These are phyloP conservation scores for Golubevia sp. DNA, from an alignment of 1,284 basidiomycete species.

Conservation along the genomic window DNA sequence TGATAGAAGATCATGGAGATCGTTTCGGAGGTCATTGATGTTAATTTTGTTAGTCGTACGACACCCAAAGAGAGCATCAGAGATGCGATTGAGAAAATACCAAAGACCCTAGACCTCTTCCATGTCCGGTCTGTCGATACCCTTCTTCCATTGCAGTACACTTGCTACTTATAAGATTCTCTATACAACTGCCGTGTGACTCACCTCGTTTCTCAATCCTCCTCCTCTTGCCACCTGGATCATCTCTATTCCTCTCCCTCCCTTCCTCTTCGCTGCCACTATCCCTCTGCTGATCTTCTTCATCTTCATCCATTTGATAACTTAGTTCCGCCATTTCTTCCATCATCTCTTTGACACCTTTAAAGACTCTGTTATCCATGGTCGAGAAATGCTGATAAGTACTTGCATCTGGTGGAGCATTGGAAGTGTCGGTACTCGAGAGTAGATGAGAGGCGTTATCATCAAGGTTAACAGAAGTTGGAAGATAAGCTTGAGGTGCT, in stretches of 20 bases:
- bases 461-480: not conserved
- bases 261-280: not conserved
- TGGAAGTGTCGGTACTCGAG: not conserved
- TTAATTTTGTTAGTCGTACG: too few species aligned
- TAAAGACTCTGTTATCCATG: constrained; percentile 37
- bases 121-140: too few species aligned
- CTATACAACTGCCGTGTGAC: too few species aligned
- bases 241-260: not conserved
- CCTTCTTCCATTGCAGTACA: too few species aligned
- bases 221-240: not conserved
- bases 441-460: not conserved
- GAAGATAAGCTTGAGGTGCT: constrained; percentile 9
- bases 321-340: not conserved
- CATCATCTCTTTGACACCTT: constrained; percentile 22
- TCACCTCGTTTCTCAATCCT: not conserved
- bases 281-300: not conserved
- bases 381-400: constrained; percentile 50
- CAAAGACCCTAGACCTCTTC: too few species aligned
- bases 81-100: too few species aligned
- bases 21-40: too few species aligned
- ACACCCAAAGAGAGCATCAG: too few species aligned
- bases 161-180: too few species aligned
- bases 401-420: constrained; percentile 32
- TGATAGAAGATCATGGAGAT: not conserved
- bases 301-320: constrained; percentile 2